Base-by-base conservation (phyloP, 768 basidiomycete species). In the Termitomyces sp. region DNA sequence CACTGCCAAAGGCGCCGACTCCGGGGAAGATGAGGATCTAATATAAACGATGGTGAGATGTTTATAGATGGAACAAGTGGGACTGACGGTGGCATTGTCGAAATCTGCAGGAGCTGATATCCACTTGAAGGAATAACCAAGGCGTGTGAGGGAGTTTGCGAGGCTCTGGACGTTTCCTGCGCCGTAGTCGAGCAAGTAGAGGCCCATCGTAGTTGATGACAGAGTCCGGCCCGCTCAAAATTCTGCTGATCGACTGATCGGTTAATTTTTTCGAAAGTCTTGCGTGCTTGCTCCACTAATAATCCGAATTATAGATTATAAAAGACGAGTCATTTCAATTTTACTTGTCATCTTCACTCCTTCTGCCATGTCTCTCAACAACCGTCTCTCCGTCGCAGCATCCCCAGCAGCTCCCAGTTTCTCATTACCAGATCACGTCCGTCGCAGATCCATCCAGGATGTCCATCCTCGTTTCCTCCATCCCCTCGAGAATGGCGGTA, bases 1-100 rank as follows among this genome's bases (percentile, higher is more conserved):
- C 96, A 18, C 88, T 86, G 47, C 88, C 86, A 66, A 98, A 98
- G 2, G 93, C 84, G 16, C 97, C 97, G 43, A 98, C 96, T 7
- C 97, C 97, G 44, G 97, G 97, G 70, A 99, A 98, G 62, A 99
- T 80, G 67, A 99, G 85, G 71, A 84, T 88, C 97, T 99, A 62
- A 56, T 60, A 65, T 58, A 45, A 54, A 44, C 23, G 58, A 44
- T 42, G 42, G 52, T 23, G 53, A 45, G 50, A 56, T 10, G 42
- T 52, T 48, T n/a, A n/a, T n/a, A n/a, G n/a, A n/a, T n/a, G n/a
- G 54, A 44, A 59, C 31, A 46, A 22, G 35, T 49, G 51, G 49
- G 53, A 81, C 94, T 79, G 68, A 98, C 97, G 46, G 94, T 86
- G 47, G 94, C 94, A 66, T 86, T 82, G 56, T 83, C 79, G 69